Base-by-base conservation (phyloP, 495 filamentous ascomycete species). In the Trichoderma gamsii region DNA sequence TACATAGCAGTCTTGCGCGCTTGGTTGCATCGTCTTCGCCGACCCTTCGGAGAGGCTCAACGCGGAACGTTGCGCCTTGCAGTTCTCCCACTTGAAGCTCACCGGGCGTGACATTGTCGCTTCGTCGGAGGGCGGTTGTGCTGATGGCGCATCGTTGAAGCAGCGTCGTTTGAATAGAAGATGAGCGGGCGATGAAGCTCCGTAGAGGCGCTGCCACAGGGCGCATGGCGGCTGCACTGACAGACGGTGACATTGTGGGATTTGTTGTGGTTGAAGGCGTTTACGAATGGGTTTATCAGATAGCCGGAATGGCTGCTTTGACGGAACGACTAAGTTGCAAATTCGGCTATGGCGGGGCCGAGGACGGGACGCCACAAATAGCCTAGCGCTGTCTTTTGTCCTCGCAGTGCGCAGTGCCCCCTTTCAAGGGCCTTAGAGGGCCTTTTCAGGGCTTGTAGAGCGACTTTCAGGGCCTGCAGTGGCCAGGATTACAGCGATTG, bases 1-100 rank as follows among this genome's bases (percentile, higher is more conserved):
- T 81, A 94, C 90, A 99, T 71, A 97, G 84, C 70, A 99, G 85
- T 65, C 95, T 88, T 23, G 95, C 94, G 41, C 92, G 85, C 86
- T 89, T 96, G 21, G 93, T 98, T 52, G 83, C 80, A 5, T 81
- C 79, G 80, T 94, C 90, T 78, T 99, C 95, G 64, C 91, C 92
- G 7, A 79, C 82, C 51, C 95, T 83, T 67, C 90, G 84, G 68
- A 97, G 77, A 4, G 95, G 96, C 84, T 97, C 92, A 73, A 99
- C 87, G 74, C 88, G 90, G 80, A 98, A 96, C 35, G 84, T 88
- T 59, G 88, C 92, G 71, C 92, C 92, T 70, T 95, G 87, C 77
- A 98, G 88, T 81, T 97, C 93, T 68, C 95, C 95, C 68, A 98
- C 93, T 4, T 80, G 90, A 64, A 98, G 84, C 68, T 97, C 95